phyloP scores from a whole-genome alignment of 495 filamentous ascomycete species.

The Tirmania nivea region DNA sequence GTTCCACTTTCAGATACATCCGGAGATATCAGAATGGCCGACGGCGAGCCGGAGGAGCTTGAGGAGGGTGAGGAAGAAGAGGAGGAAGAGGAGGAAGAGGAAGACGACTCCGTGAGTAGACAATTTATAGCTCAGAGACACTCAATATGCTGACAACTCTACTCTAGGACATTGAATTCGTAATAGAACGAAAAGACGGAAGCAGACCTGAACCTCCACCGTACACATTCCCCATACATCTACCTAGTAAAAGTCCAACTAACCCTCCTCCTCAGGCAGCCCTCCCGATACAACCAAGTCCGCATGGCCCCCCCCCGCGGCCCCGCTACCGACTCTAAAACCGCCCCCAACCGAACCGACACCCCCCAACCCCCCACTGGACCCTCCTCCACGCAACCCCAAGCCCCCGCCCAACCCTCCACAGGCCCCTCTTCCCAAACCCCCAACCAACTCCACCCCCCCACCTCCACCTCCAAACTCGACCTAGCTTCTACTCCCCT shows the following conservation, averaged over 20 bases:
- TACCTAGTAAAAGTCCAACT: not conserved
- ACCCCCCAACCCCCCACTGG: conserved; percentile 11
- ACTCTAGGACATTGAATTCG: conserved; percentile 75
- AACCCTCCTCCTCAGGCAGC: conserved; percentile 17
- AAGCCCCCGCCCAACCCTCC: conserved; percentile 25
- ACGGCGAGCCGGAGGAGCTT: conserved; percentile 24
- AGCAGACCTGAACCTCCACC: conserved; percentile 45
- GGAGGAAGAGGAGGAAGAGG: conserved; percentile 39
- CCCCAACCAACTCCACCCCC: conserved; percentile 32
- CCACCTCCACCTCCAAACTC: conserved; percentile 52
- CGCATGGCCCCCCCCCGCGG: conserved; percentile 43
- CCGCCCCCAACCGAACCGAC: not conserved
- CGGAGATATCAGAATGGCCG: conserved; percentile 19
- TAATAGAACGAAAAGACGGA: conserved; percentile 66
- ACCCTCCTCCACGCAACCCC: conserved; percentile 20
- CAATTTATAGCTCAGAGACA: conserved; percentile 8
- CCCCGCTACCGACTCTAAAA: conserved; percentile 14
- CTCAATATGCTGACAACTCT: not conserved
- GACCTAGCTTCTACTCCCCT: conserved; percentile 67
- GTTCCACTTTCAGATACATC: conserved; percentile 5
- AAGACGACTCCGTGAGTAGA: conserved; percentile 10
- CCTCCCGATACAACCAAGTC: conserved; percentile 37
- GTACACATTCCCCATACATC: conserved; percentile 23
- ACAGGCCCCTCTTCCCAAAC: conserved; percentile 8
- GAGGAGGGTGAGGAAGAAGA: conserved; percentile 31